Conservation (phyloP, 2,329 filamentous ascomycete species). For the Aureobasidium leucospermi region DNA sequence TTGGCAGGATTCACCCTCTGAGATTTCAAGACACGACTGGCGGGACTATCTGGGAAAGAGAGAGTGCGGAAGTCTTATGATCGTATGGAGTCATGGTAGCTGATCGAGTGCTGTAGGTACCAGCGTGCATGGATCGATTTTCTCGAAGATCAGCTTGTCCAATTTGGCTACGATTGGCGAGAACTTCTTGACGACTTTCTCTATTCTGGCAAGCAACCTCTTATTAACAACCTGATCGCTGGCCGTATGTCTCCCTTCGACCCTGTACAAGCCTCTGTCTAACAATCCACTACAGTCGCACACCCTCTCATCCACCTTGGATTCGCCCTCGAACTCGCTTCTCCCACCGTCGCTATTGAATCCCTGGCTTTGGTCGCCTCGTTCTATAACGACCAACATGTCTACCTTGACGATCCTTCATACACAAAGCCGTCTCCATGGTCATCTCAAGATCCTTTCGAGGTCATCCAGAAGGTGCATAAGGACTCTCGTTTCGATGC, state of each 20-base stretch:
- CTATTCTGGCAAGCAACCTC: conserved; percentile 63
- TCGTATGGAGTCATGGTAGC: neutral
- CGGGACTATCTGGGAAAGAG: conserved; percentile 71
- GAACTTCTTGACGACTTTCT: conserved; percentile 68
- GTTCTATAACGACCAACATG: conserved; percentile 51
- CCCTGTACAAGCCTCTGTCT: conserved; percentile 19
- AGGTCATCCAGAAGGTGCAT: conserved; percentile 63
- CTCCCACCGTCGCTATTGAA: conserved; percentile 80
- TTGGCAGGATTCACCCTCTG: conserved; percentile 78
- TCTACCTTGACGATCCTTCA: conserved; percentile 61
- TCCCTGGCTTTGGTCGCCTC: conserved; percentile 63
- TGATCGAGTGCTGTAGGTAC: conserved; percentile 45
- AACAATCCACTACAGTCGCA: conserved; percentile 52
- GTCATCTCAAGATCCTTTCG: conserved; percentile 54
- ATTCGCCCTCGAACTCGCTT: conserved; percentile 87
- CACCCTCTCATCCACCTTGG: conserved; percentile 90
- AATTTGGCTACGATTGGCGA: conserved; percentile 76
- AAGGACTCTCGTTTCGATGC: conserved; percentile 63
- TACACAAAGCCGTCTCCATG: conserved; percentile 61
- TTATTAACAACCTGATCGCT: conserved; percentile 72
- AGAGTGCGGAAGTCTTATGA: conserved; percentile 38
- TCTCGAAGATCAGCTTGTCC: conserved; percentile 83
- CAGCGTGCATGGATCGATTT: conserved; percentile 91
- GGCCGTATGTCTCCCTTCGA: conserved; percentile 54
- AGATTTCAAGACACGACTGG: conserved; percentile 81